A percentile compares a stretch with the other conserved stretches of the same genome.
These are phyloP conservation scores for Lactarius evosmus DNA, from an alignment of 768 basidiomycete species.

Conservation along the genomic window DNA sequence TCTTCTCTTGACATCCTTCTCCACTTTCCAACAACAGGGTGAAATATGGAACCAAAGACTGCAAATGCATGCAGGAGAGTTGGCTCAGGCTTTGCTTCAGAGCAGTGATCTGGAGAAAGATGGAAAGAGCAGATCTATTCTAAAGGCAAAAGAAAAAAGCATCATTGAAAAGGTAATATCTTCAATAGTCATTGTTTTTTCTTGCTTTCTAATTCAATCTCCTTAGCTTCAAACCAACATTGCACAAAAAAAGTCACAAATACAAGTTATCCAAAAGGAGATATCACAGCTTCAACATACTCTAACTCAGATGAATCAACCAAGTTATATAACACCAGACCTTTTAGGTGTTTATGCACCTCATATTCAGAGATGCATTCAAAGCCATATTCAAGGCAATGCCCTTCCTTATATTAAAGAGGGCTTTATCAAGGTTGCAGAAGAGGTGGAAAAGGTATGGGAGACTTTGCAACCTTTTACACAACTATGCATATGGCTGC, in stretches of 20 bases:
- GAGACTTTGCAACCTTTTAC: constrained; percentile 4
- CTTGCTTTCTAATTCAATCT: background rate
- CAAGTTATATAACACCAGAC: background rate
- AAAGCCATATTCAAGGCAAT: constrained; percentile 8
- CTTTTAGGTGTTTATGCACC: background rate
- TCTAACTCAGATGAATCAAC: background rate
- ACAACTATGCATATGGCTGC: constrained; percentile 14
- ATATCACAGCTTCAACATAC: constrained; percentile 10
- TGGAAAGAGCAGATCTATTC: background rate
- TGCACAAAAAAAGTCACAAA: constrained; percentile 8
- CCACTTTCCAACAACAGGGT: constrained; percentile 10
- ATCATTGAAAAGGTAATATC: constrained; percentile 15
- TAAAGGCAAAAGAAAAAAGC: background rate
- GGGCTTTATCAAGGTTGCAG: background rate
- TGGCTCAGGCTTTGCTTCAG: constrained; percentile 17
- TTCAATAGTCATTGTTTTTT: background rate
- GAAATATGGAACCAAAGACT: constrained; percentile 10
- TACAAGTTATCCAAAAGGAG: constrained; percentile 12
- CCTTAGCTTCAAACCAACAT: constrained; percentile 14
- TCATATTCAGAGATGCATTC: constrained; percentile 5
- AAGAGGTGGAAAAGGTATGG: constrained; percentile 1
- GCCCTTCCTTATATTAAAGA: background rate
- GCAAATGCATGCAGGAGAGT: constrained; percentile 1
- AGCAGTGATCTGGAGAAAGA: constrained; percentile 9
- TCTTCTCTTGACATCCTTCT: constrained; percentile 1